Percentiles rank a stretch among this genome's conserved stretches.
phyloP scores from a whole-genome alignment of 2,329 filamentous ascomycete species.

The Alternaria arbusti region DNA sequence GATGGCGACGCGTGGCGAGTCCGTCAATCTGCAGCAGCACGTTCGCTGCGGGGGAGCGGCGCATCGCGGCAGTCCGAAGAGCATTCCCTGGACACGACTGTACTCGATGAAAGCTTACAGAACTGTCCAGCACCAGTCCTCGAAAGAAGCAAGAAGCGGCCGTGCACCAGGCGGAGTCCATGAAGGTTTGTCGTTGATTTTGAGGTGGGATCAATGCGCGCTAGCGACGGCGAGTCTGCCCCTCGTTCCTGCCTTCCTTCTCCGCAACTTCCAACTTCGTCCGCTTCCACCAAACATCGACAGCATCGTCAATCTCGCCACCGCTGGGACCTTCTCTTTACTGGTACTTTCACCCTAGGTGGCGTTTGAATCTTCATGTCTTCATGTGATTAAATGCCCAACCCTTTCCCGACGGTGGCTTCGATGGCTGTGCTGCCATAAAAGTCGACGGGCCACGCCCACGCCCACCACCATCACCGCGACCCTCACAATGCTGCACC shows the following conservation, averaged over 20 bases:
- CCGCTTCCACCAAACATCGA: neutral
- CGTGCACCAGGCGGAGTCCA: neutral
- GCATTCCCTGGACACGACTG: neutral
- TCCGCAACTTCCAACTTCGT: neutral
- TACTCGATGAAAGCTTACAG: neutral
- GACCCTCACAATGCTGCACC: neutral
- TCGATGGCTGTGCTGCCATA: neutral
- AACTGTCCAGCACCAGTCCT: neutral
- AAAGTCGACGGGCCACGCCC: neutral
- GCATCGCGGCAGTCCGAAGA: neutral
- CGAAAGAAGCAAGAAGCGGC: neutral
- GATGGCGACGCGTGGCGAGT: neutral
- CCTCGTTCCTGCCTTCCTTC: neutral
- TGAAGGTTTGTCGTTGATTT: constrained; percentile 4
- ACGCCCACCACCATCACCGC: neutral
- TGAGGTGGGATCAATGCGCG: constrained; percentile 7
- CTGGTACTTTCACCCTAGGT: neutral
- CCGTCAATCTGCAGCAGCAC: neutral
- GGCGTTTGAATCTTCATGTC: neutral
- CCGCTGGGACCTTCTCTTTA: neutral
- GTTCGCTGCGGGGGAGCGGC: neutral
- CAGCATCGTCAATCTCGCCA: neutral
- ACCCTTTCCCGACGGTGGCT: neutral
- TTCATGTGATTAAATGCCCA: neutral
- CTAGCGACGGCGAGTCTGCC: neutral